Evolutionary conservation across 2,329 filamentous ascomycete species (phyloP), one percentile per base, ranked within the genome.

Genomic region (Aureobasidium namibiae): DNA sequence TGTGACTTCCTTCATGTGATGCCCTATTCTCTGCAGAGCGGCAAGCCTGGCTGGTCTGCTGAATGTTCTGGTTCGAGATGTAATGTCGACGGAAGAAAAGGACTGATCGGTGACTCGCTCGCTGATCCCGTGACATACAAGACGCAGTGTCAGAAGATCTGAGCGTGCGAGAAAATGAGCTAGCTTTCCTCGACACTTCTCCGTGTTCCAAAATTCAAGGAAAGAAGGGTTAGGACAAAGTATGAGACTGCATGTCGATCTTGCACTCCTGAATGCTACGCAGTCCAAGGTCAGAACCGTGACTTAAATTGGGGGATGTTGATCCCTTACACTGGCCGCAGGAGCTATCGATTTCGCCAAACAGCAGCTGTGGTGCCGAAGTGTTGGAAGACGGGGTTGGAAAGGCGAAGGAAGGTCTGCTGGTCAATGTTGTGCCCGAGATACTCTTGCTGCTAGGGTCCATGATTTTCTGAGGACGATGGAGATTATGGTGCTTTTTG

Each of bases 11-110:
- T 89, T 85, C 67, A 95, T 82, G 72, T 92, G 84, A 65, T 85
- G 85, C 60, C 90, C 91, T 66, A 96, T 85, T 62, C 88, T 81
- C 61, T 85, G 82, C 60, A 96, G 79, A 24, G 90, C 89, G 61
- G 87, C 83, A 65, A 94, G 79, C 53, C 88, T 82, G 63, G 83
- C 81, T 34, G 86, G 83, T 66, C 85, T 86, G 54, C 88, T 91
- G 70, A 95, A 92, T 60, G 86, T 86, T 67, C 81, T 87, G 53
- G 89, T 77, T 31, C 83, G 82, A 74, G 92, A 91, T 66, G 83
- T 88, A 68, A 90, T 73, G 68, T 82, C 80, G 69, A 87, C 79
- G 72, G 86, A 81, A 64, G 82, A 75, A 76, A 92, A 92, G 67
- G 90, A 80, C 59, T 79, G 76, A 69, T 82, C 84, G 65, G 87